Evolutionary conservation across 768 basidiomycete genomes (phyloP), one percentile per base, ranked within the genome.

Genomic region (Mycena alexandri): DNA sequence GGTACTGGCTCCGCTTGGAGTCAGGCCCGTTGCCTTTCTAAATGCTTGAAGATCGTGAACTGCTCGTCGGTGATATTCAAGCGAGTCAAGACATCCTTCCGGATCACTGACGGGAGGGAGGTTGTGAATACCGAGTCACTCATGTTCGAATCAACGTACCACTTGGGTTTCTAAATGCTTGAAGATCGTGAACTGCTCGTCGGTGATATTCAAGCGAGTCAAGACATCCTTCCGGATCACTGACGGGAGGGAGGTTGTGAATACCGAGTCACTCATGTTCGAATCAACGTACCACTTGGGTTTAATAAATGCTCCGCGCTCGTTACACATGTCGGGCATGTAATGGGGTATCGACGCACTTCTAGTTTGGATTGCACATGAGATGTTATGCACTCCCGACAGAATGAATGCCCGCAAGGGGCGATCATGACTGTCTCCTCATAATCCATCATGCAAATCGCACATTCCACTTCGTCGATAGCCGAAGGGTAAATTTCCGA

Each of bases 351-450:
- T 9, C 17, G 25, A n/a, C 55, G 42, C 8, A 24, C 43, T 29
- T 44, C 17, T 25, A 57, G 42, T 17, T 57, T 57, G 24, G 43
- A 44, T 29, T 44, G 55, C 42, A 44, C 55, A 29, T 57, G 55
- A 14, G 25, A 29, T 24, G 24, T 25, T 24, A 57, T 13, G 43
- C 55, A 16, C 7, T 52, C 46, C 21, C n/a, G 46, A 13, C 46
- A 38, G 38, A 47, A 47, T 4, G 46, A 21, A 22, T 47, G 46
- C 10, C n/a, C 46, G 46, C 46, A 47, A 22, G 11, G 10, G 38
- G 2, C 38, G 14, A 38, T 9, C 10, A 38, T 19, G 21, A 47
- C 21, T 11, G 21, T 47, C 12, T 47, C 46, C 46, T 22, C 8
- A 19, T 47, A 17, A 19, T 47, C 46, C 11, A 22, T 22, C 19